Evolutionary conservation across 1,139 yeast species (phyloP).

Genomic region (Scheffersomyces illinoinensis): DNA sequence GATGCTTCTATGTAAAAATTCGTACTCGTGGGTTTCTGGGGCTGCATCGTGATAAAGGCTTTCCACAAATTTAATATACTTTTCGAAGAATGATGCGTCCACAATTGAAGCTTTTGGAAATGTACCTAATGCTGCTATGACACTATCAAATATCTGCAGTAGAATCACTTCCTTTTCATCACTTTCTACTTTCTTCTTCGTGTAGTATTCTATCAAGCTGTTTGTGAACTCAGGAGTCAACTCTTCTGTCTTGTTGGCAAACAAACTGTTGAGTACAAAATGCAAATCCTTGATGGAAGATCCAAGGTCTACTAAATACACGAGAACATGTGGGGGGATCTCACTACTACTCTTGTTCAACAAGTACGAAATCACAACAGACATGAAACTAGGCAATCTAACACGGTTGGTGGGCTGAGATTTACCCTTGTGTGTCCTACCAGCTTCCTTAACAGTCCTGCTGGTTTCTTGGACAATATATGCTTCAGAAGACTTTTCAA

Average conservation of each 20-base stretch:
- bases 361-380: slow-evolving; percentile 22
- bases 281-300: slow-evolving; percentile 14
- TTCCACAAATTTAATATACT: slow-evolving; percentile 30
- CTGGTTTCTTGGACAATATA: background rate
- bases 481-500: slow-evolving; percentile 19
- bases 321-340: slow-evolving; percentile 20
- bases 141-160: slow-evolving; percentile 24
- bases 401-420: background rate
- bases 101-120: slow-evolving; percentile 1
- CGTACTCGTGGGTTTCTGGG: slow-evolving; percentile 40
- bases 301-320: slow-evolving; percentile 28
- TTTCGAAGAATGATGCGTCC: slow-evolving; percentile 22
- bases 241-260: slow-evolving; percentile 9
- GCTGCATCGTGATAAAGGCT: slow-evolving; percentile 24
- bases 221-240: slow-evolving; percentile 21
- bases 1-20: slow-evolving; percentile 30
- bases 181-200: slow-evolving; percentile 12
- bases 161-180: background rate
- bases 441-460: background rate
- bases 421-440: background rate
- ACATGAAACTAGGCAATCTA: slow-evolving; percentile 27
- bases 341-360: slow-evolving; percentile 11
- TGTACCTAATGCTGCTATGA: slow-evolving; percentile 6
- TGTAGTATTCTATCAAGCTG: slow-evolving; percentile 22
- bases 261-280: slow-evolving; percentile 10